phyloP scores from a whole-genome alignment of 1,284 basidiomycete species.

The Mycena citricolor region DNA sequence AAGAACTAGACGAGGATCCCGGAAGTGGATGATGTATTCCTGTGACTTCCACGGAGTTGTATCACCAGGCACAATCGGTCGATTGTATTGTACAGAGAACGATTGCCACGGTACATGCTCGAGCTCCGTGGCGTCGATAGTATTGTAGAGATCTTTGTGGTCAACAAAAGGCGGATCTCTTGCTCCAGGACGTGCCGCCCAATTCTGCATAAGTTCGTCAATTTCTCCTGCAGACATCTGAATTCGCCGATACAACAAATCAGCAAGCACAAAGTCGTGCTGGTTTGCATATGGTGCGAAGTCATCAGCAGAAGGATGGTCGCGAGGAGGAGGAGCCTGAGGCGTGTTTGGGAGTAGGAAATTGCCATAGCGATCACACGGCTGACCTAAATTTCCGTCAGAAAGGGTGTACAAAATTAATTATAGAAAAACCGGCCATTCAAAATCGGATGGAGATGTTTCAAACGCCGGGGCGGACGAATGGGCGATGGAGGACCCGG shows the following conservation, averaged over 20 bases:
- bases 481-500: no score
- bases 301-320: slow-evolving; percentile 20
- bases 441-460: slow-evolving; percentile 5
- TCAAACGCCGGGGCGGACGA: no score
- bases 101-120: slow-evolving; percentile 9
- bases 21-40: slow-evolving; percentile 36
- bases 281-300: slow-evolving; percentile 21
- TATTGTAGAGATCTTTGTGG: slow-evolving; percentile 7
- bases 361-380: slow-evolving; percentile 16
- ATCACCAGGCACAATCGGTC: background rate
- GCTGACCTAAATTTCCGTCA: slow-evolving; percentile 2
- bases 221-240: slow-evolving; percentile 21
- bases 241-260: slow-evolving; percentile 23
- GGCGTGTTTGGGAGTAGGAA: slow-evolving; percentile 6
- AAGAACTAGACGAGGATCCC: slow-evolving; percentile 30
- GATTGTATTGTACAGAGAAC: slow-evolving; percentile 1
- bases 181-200: slow-evolving; percentile 15
- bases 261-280: slow-evolving; percentile 23
- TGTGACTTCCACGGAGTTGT: slow-evolving; percentile 32
- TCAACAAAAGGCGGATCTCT: slow-evolving; percentile 7
- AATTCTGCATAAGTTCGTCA: slow-evolving; percentile 21
- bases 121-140: slow-evolving; percentile 6
- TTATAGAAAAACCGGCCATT: background rate
- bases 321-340: slow-evolving; percentile 8
- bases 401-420: no score